Conservation (phyloP, 129 eudicot species). For the Flaveria sonorensis region DNA sequence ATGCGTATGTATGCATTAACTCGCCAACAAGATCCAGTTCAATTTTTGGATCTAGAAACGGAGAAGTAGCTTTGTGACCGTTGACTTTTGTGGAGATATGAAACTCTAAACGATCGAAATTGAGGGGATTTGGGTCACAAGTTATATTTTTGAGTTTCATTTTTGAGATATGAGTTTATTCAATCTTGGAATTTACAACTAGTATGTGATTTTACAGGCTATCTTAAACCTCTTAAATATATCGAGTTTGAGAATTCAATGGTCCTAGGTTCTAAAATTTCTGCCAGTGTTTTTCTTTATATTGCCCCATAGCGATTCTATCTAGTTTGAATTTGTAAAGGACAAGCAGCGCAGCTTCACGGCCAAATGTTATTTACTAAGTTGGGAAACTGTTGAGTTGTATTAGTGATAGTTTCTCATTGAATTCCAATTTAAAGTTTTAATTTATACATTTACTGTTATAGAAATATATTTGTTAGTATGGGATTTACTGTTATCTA, state of each 20-base stretch:
- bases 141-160: background rate
- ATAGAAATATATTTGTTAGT: background rate
- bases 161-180: background rate
- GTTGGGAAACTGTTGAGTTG: background rate
- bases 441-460: background rate
- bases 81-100: background rate
- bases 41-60: background rate
- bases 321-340: background rate
- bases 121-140: background rate
- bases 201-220: background rate
- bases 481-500: background rate
- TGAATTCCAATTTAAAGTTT: constrained; percentile 13
- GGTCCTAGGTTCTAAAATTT: background rate
- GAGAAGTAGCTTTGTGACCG: background rate
- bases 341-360: constrained; percentile 10
- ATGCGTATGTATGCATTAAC: background rate
- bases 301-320: background rate
- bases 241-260: background rate
- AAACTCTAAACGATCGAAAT: background rate
- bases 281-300: background rate
- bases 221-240: background rate
- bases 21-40: background rate
- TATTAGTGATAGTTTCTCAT: constrained; percentile 12
- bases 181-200: background rate
- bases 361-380: constrained; percentile 11